These are phyloP conservation scores for Penicillium decumbens DNA, from an alignment of 2,329 filamentous ascomycete genomes.

Conservation along the genomic window DNA sequence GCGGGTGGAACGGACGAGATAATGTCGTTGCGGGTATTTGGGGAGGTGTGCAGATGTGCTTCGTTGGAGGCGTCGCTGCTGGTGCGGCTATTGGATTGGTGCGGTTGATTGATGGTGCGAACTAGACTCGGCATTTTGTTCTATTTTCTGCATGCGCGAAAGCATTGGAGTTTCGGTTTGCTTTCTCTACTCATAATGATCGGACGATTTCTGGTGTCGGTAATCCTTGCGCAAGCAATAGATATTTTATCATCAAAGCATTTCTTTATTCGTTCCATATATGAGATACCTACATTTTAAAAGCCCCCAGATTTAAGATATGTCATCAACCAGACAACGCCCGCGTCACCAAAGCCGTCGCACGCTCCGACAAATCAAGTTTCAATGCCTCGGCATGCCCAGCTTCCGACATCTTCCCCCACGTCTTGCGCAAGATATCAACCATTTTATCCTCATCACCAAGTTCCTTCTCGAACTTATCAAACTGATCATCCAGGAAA, in stretches of 20 bases:
- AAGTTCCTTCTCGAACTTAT: constrained; percentile 65
- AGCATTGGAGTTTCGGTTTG: constrained; percentile 7
- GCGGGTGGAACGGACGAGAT: constrained; percentile 42
- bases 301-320: not conserved
- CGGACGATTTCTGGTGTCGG: not conserved
- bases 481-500: constrained; percentile 82
- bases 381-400: constrained; percentile 61
- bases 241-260: not conserved
- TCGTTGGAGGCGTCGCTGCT: constrained; percentile 62
- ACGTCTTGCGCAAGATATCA: constrained; percentile 66
- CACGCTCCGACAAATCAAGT: constrained; percentile 61
- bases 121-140: constrained; percentile 1
- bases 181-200: not conserved
- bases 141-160: constrained; percentile 4
- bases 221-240: not conserved
- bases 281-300: not conserved
- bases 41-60: constrained; percentile 60
- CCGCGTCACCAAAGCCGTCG: constrained; percentile 58
- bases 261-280: not conserved
- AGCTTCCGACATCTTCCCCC: constrained; percentile 66
- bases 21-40: constrained; percentile 53
- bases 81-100: constrained; percentile 63
- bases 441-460: constrained; percentile 74
- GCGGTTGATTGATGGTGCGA: constrained; percentile 47
- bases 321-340: constrained; percentile 49